Base-by-base conservation (phyloP, 2,329 filamentous ascomycete genomes). In the Botrytis fragariae region DNA sequence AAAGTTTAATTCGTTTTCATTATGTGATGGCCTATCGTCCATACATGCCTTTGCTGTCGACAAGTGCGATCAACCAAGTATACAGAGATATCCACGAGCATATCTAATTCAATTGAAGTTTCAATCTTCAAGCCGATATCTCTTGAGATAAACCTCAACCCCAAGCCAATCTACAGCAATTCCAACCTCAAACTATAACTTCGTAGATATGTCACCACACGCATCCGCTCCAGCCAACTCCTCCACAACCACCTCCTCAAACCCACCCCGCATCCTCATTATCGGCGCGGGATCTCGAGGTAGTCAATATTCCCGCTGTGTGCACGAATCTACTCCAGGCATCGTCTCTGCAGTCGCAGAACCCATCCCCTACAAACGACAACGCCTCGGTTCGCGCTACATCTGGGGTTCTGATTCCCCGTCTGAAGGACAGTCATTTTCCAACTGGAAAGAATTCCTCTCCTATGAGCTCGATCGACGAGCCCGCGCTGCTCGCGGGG, bases 211-310 rank as follows among this genome's bases (percentile, higher is more conserved):
- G 79, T 75, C 79, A 63, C 79, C 78, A 18, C 79, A 79, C 61
- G 78, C 79, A 76, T 77, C 78, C 54, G 12, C n/a, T 16, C 60
- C 32, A 18, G 68, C 72, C 45, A 71, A 74, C 32, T 14, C 60
- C 60, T 57, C 25, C 16, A 25, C 18, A 32, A 48, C 69, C 60
- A 77, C 78, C 20, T 79, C 80, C 48, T 35, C 72, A 20, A 83
- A 80, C 45, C 86, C 89, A 37, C 88, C 90, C 4, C 89, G 91
- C 69, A 89, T 97, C 79, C 86, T 97, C 72, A 88, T 97, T 79
- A 91, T 97, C 77, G 94, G 94, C 32, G 94, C 93, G 12, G 94
- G 94, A 48, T 93, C 92, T 65, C 90, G 94, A 51, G 94, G 94
- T 22, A 87, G 88, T 69, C 88, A 89, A 44, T 97, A 97, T 81